Base-by-base conservation (phyloP, 192 early-diverging fungal species). In the Haplosporangium gracile region DNA sequence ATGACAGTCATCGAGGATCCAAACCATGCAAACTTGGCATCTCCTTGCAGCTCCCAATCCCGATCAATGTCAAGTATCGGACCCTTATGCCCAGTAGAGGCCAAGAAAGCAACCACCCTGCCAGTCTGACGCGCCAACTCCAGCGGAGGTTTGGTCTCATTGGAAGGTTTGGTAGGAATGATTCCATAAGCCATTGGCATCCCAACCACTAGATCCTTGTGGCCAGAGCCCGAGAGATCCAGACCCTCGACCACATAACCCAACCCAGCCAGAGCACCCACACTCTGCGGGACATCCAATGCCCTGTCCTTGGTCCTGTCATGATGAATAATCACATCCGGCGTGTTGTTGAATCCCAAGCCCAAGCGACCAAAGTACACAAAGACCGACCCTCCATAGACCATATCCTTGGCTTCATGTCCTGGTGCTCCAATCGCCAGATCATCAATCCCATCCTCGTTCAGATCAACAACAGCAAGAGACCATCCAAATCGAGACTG, bases 381-480 rank as follows among this genome's bases (percentile, higher is more conserved):
- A 82, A 92, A 93, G 13, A 97, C 90, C 2, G 89, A 85, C 0
- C 96, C 95, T 15, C 88, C 76, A 76, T 83, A 51, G 34, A 26
- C 10, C 74, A 89, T 10, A 74, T 84, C 38, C 72, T 86, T 68
- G 53, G 78, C 76, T 47, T 79, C 89, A 72, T 88, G 85, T 32
- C 69, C 90, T 45, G 94, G 95, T 49, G 91, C 93, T 63, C 93
- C 92, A 10, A 98, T 91, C 6, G 90, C 96, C 49, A 98, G 88
- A 85, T 98, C 96, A 81, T 97, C 96, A 29, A 97, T 93, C 0
- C 97, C 96, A 82, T 98, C 97, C 20, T 88, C 79, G 79, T 98
- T 98, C 29, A 96, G 88, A 82, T 98, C 97, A 6, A 97, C 85
- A 26, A 96, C 95, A 0, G 94, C 92, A 57, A 96, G 60, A 0